phyloP scores from a whole-genome alignment of 768 basidiomycete genomes.

The Podaxis mareebaensis region DNA sequence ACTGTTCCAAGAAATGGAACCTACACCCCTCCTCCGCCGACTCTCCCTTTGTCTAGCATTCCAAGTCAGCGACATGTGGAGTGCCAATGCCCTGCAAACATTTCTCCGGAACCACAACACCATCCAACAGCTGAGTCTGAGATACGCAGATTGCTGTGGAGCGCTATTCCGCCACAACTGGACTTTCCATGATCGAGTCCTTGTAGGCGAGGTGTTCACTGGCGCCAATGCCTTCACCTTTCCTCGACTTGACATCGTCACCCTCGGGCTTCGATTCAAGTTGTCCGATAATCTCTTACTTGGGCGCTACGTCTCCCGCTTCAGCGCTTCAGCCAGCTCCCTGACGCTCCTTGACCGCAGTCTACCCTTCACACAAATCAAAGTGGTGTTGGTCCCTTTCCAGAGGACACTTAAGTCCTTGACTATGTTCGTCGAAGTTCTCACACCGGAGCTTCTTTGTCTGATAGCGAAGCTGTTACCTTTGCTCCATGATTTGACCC shows the following conservation, averaged over 20 bases:
- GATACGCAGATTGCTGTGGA: conserved; percentile 6
- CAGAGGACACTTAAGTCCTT: background rate
- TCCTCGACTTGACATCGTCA: background rate
- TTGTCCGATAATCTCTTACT: background rate
- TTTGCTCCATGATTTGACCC: background rate
- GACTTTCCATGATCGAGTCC: conserved; percentile 1
- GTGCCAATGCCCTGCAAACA: background rate
- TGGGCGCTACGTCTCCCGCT: conserved; percentile 4
- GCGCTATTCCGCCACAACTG: background rate
- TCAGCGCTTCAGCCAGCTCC: background rate
- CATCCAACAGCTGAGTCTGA: background rate
- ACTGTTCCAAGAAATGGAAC: background rate
- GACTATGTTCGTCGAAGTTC: background rate
- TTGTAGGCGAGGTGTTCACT: conserved; percentile 4
- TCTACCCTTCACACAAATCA: background rate
- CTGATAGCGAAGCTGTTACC: background rate
- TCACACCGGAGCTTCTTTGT: background rate
- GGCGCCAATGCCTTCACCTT: background rate
- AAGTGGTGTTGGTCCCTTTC: background rate
- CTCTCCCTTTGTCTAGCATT: conserved; percentile 6
- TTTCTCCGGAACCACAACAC: conserved; percentile 1
- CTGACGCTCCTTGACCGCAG: conserved; percentile 2
- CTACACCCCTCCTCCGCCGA: conserved; percentile 4
- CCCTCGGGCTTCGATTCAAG: conserved; percentile 2
- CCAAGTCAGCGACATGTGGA: conserved; percentile 9